These are phyloP conservation scores for Penicillium glabrum DNA, from an alignment of 2,329 filamentous ascomycete species.

Conservation along the genomic window DNA sequence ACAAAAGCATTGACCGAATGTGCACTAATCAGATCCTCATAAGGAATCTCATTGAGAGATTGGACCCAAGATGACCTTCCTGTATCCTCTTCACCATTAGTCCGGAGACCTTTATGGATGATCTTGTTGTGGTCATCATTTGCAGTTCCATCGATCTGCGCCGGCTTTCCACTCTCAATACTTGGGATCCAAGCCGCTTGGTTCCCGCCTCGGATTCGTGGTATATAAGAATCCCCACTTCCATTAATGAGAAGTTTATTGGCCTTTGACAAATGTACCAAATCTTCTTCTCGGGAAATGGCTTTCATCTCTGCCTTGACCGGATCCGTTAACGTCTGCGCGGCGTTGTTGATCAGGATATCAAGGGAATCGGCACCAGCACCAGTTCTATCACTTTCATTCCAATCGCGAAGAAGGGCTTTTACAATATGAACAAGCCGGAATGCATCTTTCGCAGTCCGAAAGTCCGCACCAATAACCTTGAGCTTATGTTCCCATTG, in stretches of 20 bases:
- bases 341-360: constrained; percentile 42
- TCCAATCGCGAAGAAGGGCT: constrained; percentile 22
- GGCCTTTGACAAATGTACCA: constrained; percentile 9
- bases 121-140: not conserved
- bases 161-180: constrained; percentile 29
- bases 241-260: not conserved
- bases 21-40: constrained; percentile 40
- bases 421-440: constrained; percentile 24
- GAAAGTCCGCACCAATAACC: constrained; percentile 37
- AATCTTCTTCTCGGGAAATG: constrained; percentile 22
- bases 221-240: constrained; percentile 7
- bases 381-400: not conserved
- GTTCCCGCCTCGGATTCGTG: constrained; percentile 14
- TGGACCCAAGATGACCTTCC: constrained; percentile 38
- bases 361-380: constrained; percentile 18
- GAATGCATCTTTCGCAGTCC: constrained; percentile 33
- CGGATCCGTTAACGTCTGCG: constrained; percentile 40
- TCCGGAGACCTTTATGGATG: constrained; percentile 14
- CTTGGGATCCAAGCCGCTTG: constrained; percentile 16
- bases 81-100: not conserved
- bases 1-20: constrained; percentile 41
- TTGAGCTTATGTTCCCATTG: constrained; percentile 18
- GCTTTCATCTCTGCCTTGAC: constrained; percentile 29
- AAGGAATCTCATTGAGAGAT: constrained; percentile 37
- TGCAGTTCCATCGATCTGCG: constrained; percentile 16